Base-by-base conservation (phyloP, 306 rosid genomes). In the Lotus japonicus region DNA sequence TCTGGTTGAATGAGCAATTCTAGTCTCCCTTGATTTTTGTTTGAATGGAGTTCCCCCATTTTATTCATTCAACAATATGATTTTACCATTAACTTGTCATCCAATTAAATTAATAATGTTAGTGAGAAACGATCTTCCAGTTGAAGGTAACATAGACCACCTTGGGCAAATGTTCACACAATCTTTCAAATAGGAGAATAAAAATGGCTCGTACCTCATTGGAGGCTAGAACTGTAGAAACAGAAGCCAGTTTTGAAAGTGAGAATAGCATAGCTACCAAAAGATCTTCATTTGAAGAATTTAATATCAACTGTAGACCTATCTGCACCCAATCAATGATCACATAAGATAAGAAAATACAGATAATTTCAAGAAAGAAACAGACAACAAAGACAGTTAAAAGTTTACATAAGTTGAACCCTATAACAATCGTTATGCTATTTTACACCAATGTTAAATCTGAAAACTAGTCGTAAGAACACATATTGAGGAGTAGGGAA, bases 211-310 rank as follows among this genome's bases (percentile, higher is more conserved):
- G 11, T 82, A 90, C 97, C 87, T 85, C 92, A 66, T 81, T 81
- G 68, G 86, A 76, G 41, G 69, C 54, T 58, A 86, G 85, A 65
- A 65, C 59, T 41, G 82, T 79, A 7, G 81, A 85, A 60, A 59
- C 18, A 68, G 86, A 86, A 73, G 87, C 84, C 50, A 88, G 77
- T 69, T 86, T 87, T 52, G 98, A 71, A 64, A 94, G 84, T 9
- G 98, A 88, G 74, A 85, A 41, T 51, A 90, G 66, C 97, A 88
- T 81, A 49, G 80, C 79, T 17, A 84, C 83, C 77, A 66, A 80
- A 69, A 68, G 66, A 42, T 81, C 86, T 68, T 90, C 92, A 16
- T 83, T 84, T 11, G 83, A 51, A 52, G 85, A 64, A 49, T 80
- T 78, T 36, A 59, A 67, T 60, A 88, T 43, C 44, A 94, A 62